Evolutionary conservation across 768 basidiomycete species (phyloP).

Genomic region (Polyporus arcularius): DNA sequence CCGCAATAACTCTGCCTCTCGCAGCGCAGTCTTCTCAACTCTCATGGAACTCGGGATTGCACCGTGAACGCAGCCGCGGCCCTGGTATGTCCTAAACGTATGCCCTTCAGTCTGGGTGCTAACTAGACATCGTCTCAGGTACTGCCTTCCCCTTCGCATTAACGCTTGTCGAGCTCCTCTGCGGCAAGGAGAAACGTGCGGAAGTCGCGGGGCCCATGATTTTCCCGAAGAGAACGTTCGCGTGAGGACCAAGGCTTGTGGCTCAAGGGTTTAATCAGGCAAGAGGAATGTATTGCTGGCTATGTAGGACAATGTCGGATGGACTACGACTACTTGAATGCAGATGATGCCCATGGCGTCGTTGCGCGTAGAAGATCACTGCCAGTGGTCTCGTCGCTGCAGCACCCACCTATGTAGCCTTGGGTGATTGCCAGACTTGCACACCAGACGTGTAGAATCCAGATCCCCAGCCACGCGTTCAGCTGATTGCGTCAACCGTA

Average conservation of each 20-base stretch:
- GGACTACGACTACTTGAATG: too few relatives aligned
- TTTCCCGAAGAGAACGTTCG: constrained; percentile 56
- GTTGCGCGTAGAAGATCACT: too few relatives aligned
- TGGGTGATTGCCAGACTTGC: too few relatives aligned
- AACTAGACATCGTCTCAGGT: constrained; percentile 39
- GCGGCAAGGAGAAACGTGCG: constrained; percentile 60
- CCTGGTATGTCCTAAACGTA: constrained; percentile 48
- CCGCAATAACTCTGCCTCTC: too few relatives aligned
- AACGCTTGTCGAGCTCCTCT: constrained; percentile 70
- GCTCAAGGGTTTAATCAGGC: too few relatives aligned
- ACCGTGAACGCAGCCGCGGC: constrained; percentile 55
- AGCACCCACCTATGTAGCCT: too few relatives aligned
- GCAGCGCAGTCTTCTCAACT: neutral
- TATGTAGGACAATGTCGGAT: neutral
- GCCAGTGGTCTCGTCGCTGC: too few relatives aligned
- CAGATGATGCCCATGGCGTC: too few relatives aligned
- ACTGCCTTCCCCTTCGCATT: constrained; percentile 79
- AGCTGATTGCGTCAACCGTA: too few relatives aligned
- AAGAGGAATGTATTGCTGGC: too few relatives aligned
- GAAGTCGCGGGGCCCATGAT: constrained; percentile 70
- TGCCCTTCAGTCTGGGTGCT: neutral
- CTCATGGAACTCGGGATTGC: constrained; percentile 1
- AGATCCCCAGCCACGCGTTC: too few relatives aligned
- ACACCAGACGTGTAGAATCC: too few relatives aligned
- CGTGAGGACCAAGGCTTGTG: constrained; percentile 17